Percentiles rank a stretch among this genome's conserved stretches.
phyloP scores from a whole-genome alignment of 805 yeast genomes.

The Metschnikowia cubensis region DNA sequence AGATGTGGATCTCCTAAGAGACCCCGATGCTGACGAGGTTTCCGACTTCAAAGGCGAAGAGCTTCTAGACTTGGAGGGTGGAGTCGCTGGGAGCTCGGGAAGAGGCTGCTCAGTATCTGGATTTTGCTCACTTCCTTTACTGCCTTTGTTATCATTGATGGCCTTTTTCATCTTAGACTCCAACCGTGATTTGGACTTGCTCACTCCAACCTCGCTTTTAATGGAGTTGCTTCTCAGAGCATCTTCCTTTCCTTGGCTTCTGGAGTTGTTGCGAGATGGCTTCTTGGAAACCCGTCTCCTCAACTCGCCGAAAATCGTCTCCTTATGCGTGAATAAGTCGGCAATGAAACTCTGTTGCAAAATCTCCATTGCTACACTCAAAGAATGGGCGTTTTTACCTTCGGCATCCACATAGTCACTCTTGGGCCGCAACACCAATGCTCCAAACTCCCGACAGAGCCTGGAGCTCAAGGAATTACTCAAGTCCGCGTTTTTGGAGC shows the following conservation, averaged over 20 bases:
- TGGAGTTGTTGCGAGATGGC: slow-evolving; percentile 11
- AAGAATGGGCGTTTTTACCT: slow-evolving; percentile 14
- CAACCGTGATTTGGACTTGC: slow-evolving; percentile 7
- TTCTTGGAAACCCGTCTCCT: slow-evolving; percentile 33
- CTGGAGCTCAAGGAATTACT: slow-evolving; percentile 37
- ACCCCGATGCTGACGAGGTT: slow-evolving; percentile 6
- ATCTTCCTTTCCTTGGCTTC: not conserved
- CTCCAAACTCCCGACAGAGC: slow-evolving; percentile 66
- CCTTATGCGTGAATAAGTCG: slow-evolving; percentile 60
- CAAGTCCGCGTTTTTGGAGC: slow-evolving; percentile 35
- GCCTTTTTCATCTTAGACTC: slow-evolving; percentile 12
- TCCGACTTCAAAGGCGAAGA: slow-evolving; percentile 14
- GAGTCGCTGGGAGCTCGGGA: slow-evolving; percentile 21
- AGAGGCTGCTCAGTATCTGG: not conserved
- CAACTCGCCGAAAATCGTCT: slow-evolving; percentile 61
- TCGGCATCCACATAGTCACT: slow-evolving; percentile 15
- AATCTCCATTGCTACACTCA: slow-evolving; percentile 14
- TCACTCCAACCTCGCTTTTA: not conserved
- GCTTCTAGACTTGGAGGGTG: slow-evolving; percentile 12
- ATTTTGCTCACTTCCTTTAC: not conserved
- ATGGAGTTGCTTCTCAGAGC: slow-evolving; percentile 6
- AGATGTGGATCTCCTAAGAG: slow-evolving; percentile 35
- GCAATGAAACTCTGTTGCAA: slow-evolving; percentile 51
- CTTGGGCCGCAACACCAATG: slow-evolving; percentile 54
- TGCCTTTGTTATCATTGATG: slow-evolving; percentile 2